Evolutionary conservation across 805 yeast genomes (phyloP).

Genomic region (Cyberlindnera xishuangbannaensis): DNA sequence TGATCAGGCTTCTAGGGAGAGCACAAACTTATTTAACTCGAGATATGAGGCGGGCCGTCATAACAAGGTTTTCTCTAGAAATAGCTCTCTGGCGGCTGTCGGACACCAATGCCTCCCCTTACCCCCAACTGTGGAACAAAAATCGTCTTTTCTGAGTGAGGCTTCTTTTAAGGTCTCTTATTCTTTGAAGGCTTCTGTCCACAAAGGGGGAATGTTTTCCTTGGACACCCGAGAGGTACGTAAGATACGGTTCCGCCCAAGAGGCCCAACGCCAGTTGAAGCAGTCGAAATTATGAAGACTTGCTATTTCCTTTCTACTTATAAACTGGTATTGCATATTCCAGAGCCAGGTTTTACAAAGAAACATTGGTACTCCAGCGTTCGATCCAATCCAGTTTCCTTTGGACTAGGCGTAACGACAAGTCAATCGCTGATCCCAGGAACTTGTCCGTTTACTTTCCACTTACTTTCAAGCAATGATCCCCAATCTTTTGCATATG

Average conservation of each 20-base stretch:
- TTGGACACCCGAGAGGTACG: constrained; percentile 8
- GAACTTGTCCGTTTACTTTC: constrained; percentile 5
- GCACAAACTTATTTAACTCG: constrained; percentile 14
- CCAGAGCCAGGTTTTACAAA: constrained; percentile 2
- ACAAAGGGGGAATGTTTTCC: constrained; percentile 10
- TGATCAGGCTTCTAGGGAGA: constrained; percentile 6
- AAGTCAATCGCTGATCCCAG: constrained; percentile 9
- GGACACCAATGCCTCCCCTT: constrained; percentile 1
- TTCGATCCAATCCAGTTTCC: not conserved
- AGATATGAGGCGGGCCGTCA: constrained; percentile 10
- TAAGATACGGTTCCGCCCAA: constrained; percentile 4
- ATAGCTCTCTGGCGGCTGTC: not conserved
- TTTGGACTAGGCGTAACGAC: constrained; percentile 6
- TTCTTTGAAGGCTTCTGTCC: constrained; percentile 10
- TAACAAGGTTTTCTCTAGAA: not conserved
- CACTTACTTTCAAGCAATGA: constrained; percentile 7
- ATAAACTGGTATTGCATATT: not conserved
- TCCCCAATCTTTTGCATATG: constrained; percentile 3
- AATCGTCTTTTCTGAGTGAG: not conserved
- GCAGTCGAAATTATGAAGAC: constrained; percentile 4
- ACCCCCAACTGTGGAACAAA: constrained; percentile 3
- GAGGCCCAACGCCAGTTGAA: constrained; percentile 7
- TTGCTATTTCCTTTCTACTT: constrained; percentile 4
- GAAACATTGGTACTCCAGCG: constrained; percentile 1
- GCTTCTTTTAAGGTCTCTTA: constrained; percentile 4